Evolutionary conservation across 768 basidiomycete species (phyloP).

Genomic region (Phanerochaete carnosa): DNA sequence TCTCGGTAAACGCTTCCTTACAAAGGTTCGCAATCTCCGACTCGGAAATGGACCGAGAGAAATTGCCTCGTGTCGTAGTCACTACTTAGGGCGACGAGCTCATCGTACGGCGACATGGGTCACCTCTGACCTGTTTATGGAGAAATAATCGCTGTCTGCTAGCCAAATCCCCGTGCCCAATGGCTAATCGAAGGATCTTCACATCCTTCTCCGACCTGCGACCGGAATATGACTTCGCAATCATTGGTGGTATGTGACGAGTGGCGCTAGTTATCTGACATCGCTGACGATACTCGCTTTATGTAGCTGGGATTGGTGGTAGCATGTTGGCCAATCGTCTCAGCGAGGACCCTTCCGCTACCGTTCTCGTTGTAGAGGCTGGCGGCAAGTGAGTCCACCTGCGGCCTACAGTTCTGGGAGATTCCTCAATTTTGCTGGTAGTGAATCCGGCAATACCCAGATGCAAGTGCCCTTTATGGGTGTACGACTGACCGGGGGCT

Average conservation of each 20-base stretch:
- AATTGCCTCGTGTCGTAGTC: no score
- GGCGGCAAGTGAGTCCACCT: conserved; percentile 2
- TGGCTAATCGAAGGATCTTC: background rate
- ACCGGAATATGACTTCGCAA: conserved; percentile 12
- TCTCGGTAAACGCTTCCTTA: no score
- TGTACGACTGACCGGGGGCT: conserved; percentile 11
- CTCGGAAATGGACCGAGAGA: no score
- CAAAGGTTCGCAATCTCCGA: no score
- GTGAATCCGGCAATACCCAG: conserved; percentile 10
- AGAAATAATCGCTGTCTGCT: no score
- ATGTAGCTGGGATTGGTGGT: conserved; percentile 11
- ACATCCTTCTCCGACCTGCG: background rate
- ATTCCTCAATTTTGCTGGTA: background rate
- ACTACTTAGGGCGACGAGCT: no score
- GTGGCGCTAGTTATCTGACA: background rate
- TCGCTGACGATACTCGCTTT: background rate
- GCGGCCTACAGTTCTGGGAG: background rate
- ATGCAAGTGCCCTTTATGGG: conserved; percentile 19
- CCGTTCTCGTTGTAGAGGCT: conserved; percentile 13
- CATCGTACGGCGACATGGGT: no score
- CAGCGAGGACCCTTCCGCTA: background rate
- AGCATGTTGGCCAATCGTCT: conserved; percentile 11
- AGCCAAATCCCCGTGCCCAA: no score
- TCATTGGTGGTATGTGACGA: conserved; percentile 8
- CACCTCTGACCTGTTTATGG: no score